Conservation (phyloP, 2,329 filamentous ascomycete genomes). For the Xylariomycetidae sp. region DNA sequence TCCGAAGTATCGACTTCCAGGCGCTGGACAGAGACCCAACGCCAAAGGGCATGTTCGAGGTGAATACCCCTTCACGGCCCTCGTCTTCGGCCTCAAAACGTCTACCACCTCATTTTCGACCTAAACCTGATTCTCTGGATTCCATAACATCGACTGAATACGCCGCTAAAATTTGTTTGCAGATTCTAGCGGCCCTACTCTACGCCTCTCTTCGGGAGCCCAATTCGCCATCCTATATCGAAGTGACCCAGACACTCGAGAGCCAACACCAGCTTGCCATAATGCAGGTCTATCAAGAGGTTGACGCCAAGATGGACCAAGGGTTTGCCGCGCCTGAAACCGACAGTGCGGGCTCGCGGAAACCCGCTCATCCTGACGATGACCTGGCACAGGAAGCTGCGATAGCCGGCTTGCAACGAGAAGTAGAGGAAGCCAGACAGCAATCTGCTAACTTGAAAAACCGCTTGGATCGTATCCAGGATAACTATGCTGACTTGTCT, state of each 20-base stretch:
- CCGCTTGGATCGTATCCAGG: conserved; percentile 53
- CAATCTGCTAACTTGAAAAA: conserved; percentile 53
- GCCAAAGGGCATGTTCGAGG: conserved; percentile 44
- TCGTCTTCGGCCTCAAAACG: conserved; percentile 1
- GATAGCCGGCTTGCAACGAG: conserved; percentile 42
- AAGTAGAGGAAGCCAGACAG: conserved; percentile 49
- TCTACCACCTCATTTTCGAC: not conserved
- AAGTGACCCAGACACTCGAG: conserved; percentile 13
- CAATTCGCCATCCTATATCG: conserved; percentile 18
- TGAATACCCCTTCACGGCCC: conserved; percentile 5
- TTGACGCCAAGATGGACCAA: conserved; percentile 21
- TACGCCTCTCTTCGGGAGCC: conserved; percentile 18
- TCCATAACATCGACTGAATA: too few relatives aligned
- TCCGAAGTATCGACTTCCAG: conserved; percentile 50
- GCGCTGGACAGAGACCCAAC: conserved; percentile 52
- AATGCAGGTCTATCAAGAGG: conserved; percentile 32
- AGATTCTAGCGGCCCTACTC: conserved; percentile 21
- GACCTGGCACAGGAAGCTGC: conserved; percentile 53
- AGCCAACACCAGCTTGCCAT: conserved; percentile 20
- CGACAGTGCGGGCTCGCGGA: conserved; percentile 9
- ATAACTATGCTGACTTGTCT: conserved; percentile 54
- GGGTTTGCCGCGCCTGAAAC: conserved; percentile 30
- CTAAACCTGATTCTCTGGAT: not conserved
- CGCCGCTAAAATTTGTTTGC: conserved; percentile 10
- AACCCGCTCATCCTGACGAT: conserved; percentile 37